Conservation (phyloP, 495 filamentous ascomycete species). For the Hypoxylon intermedium region DNA sequence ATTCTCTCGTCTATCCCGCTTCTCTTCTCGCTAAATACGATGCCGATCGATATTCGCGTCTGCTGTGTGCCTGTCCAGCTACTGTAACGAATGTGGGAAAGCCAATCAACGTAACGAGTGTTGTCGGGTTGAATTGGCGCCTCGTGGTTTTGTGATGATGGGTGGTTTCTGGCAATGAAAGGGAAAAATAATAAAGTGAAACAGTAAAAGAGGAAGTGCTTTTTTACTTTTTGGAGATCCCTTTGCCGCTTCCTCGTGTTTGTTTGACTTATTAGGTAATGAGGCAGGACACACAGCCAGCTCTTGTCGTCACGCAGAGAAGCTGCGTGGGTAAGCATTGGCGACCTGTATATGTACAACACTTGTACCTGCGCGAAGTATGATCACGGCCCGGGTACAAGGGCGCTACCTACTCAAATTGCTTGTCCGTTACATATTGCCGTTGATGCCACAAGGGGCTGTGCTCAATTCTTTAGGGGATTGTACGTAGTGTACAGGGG, state of each 20-base stretch:
- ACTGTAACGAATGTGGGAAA: conserved; percentile 22
- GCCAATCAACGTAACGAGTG: conserved; percentile 17
- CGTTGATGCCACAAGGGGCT: conserved; percentile 14
- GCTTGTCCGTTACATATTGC: conserved; percentile 1
- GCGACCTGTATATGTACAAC: too few relatives aligned
- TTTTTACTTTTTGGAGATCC: conserved; percentile 16
- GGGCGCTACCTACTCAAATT: background rate
- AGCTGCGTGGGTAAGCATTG: conserved; percentile 4
- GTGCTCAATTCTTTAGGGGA: conserved; percentile 18
- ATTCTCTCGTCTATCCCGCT: background rate
- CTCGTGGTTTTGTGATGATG: conserved; percentile 10
- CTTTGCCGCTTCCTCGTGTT: conserved; percentile 26
- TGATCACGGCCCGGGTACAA: background rate
- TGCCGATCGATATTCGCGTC: background rate
- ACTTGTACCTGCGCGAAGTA: background rate
- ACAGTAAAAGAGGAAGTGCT: conserved; percentile 1
- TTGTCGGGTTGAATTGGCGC: background rate
- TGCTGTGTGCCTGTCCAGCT: conserved; percentile 1
- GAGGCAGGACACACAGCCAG: conserved; percentile 32
- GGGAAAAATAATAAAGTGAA: background rate
- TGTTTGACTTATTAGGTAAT: conserved; percentile 36
- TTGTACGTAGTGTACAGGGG: conserved; percentile 1
- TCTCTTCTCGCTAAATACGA: background rate
- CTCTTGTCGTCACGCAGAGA: conserved; percentile 16
- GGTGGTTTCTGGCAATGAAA: background rate